Evolutionary conservation across 78 protist species (phyloP).

Genomic region (Corallochytrium limacisporum): DNA sequence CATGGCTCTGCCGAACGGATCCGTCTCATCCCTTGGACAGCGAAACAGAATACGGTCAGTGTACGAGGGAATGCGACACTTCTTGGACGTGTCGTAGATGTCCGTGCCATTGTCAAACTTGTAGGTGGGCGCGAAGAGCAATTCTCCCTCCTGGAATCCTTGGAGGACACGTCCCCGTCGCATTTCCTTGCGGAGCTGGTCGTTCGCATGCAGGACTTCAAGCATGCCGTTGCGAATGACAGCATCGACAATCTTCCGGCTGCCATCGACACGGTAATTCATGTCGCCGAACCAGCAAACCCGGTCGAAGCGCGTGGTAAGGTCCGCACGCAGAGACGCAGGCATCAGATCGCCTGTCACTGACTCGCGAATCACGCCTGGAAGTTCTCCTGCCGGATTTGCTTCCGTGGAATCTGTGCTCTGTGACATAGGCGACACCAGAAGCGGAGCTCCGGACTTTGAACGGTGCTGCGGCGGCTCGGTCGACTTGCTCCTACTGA

Average conservation of each 20-base stretch:
- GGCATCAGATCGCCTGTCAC: too few species aligned
- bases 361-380: too few species aligned
- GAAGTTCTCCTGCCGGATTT: too few species aligned
- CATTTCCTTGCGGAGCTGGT: neutral
- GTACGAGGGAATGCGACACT: neutral
- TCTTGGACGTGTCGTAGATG: neutral
- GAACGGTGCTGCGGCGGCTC: too few species aligned
- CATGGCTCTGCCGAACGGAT: too few species aligned
- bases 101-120: slow-evolving; percentile 54
- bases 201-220: neutral
- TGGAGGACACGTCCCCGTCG: slow-evolving; percentile 25
- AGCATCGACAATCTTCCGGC: neutral
- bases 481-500: too few species aligned
- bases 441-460: too few species aligned
- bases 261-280: slow-evolving; percentile 50
- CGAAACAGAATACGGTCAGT: neutral
- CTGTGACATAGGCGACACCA: too few species aligned
- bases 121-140: slow-evolving; percentile 70
- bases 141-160: slow-evolving; percentile 48
- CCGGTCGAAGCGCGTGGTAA: slow-evolving; percentile 8
- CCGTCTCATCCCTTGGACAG: too few species aligned
- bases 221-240: neutral
- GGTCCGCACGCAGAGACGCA: too few species aligned
- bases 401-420: too few species aligned
- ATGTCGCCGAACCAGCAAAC: slow-evolving; percentile 68